Evolutionary conservation across 1,284 basidiomycete species (phyloP), one percentile per base, ranked within the genome.

Genomic region (Limonomyces culmigenus): DNA sequence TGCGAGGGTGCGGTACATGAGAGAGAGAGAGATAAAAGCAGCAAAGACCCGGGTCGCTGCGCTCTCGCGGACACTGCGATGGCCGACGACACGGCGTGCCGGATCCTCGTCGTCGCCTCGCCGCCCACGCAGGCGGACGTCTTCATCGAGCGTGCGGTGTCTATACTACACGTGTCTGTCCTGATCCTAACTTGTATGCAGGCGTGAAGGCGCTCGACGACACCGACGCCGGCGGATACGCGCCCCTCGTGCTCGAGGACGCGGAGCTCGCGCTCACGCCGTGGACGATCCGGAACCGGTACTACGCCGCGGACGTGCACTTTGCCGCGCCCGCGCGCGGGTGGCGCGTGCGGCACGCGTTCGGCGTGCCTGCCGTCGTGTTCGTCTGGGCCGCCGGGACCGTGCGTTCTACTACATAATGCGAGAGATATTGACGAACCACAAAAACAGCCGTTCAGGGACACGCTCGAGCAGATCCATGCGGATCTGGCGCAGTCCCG

Each of bases 241-340:
- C 42, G 39, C 43, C 58, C 34, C 47, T 43, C 32, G n/a, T 8
- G 10, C 25, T n/a, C 25, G 25, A 27, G 25, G 46, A 47, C 11
- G 47, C 51, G 15, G 36, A 33, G 30, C 39, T 39, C 27, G 41
- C 39, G 12, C 33, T 31, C 16, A 53, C 80, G 21, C 74, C 74
- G 11, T 89, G 84, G 81, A 76, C 65, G 20, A 81, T 91, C 41
- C 59, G 62, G 40, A 89, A 91, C 61, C 80, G 74, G 53, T 91
- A 91, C 55, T 91, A 89, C 56, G 69, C 73, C 10, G 86, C 86
- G 3, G 56, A 69, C 37, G 77, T 89, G 4, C 66, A 73, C 38
- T 81, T 89, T 47, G 59, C 68, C 4, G 49, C 47, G 33, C 49
- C 58, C 11, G 47, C 59, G 41, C n/a, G n/a, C n/a, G n/a, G n/a